phyloP scores from a whole-genome alignment of 108 stramenopile genomes.

The Mediolabrus comicus region DNA sequence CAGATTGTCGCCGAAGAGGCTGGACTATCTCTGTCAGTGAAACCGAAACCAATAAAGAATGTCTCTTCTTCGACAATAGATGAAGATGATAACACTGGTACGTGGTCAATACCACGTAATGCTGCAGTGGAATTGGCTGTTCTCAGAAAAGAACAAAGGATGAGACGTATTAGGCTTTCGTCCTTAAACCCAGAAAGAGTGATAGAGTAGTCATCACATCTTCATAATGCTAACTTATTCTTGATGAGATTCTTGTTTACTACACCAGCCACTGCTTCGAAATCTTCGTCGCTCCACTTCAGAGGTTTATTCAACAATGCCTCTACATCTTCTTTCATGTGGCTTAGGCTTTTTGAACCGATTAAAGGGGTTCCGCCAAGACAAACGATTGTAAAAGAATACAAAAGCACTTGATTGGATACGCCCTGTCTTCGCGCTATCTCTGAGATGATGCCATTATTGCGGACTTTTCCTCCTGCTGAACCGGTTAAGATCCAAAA shows the following conservation, averaged over 20 bases:
- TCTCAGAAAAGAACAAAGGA: constrained; percentile 26
- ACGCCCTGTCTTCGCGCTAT: constrained; percentile 25
- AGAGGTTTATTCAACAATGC: constrained; percentile 9
- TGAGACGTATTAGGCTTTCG: constrained; percentile 39
- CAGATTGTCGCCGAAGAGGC: constrained; percentile 26
- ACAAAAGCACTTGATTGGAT: constrained; percentile 23
- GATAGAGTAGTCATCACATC: neutral
- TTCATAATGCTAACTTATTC: neutral
- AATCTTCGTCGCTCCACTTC: constrained; percentile 18
- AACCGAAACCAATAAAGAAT: neutral
- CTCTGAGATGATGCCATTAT: constrained; percentile 14
- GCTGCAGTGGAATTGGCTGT: constrained; percentile 42
- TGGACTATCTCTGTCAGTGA: neutral
- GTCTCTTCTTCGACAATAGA: neutral
- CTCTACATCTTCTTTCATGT: constrained; percentile 33
- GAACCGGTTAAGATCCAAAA: constrained; percentile 39
- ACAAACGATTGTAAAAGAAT: constrained; percentile 23
- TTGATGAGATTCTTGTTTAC: constrained; percentile 16
- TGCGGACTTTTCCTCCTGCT: constrained; percentile 25
- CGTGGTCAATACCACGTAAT: constrained; percentile 17
- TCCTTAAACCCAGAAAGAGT: constrained; percentile 5
- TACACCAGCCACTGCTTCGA: constrained; percentile 14
- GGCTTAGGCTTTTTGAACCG: constrained; percentile 12
- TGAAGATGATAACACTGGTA: neutral
- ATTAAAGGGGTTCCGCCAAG: constrained; percentile 29